Evolutionary conservation across 305 asterid genomes (phyloP), one percentile per base, ranked within the genome.

Genomic region (Withania somnifera): DNA sequence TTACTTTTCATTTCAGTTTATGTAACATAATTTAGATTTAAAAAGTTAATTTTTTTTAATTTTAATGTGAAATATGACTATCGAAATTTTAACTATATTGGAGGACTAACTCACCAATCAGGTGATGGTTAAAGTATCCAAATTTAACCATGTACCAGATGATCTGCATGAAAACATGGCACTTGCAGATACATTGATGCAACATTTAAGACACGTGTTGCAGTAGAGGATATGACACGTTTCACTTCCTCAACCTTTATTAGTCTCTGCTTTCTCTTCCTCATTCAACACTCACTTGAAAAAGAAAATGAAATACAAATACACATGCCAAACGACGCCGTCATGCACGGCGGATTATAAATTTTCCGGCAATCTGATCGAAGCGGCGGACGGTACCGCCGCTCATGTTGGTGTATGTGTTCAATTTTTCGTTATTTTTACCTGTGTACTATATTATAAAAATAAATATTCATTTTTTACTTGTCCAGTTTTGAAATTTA

Each of bases 301-400:
- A 4, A 30, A 4, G 6, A 36, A 36, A 5, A 36, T 71, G 78
- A 22, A 42, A 34, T 6, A 0, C 4, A 36, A 42, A 7, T 5
- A 2, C 24, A 40, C 28, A 40, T 47, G 10, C 10, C 20, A 24
- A 73, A 47, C 79, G 24, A 14, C 14, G 15, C 40, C 24, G 22
- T 14, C 14, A 17, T 4, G 50, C 22, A 3, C 22, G 38, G 14
- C 57, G 79, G 24, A 1, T 38, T 22, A 17, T 2, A 24, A 10
- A 8, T 71, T 71, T 24, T 4, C 40, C 38, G 82, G 81, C n/a
- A 67, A 9, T 78, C 56, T 45, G 78, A 83, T 82, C 79, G 52
- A 75, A 79, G 89, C 92, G 19, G 90, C 87, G 34, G 85, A 85
- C 0, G 2, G 4, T 2, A 17, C 47, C 5, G 77, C 0, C 8